Conservation (phyloP, 257 asterid species). For the Solanum chiquidenum region DNA sequence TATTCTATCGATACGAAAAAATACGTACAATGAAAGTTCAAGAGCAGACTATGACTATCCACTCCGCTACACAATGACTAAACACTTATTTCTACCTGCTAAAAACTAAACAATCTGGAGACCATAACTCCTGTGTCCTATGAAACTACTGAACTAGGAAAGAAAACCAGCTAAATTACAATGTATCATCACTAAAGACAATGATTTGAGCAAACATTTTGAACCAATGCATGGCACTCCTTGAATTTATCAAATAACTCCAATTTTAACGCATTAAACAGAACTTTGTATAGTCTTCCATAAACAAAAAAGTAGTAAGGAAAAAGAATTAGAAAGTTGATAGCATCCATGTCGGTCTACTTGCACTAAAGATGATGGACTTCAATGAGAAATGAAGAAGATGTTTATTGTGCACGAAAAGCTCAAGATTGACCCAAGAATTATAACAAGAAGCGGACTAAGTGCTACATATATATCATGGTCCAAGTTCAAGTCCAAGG, state of each 20-base stretch:
- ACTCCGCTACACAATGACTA: not conserved
- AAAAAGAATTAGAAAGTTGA: not conserved
- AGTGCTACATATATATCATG: not conserved
- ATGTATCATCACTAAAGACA: not conserved
- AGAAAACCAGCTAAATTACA: not conserved
- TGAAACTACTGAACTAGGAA: not conserved
- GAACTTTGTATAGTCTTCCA: not conserved
- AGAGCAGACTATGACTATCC: not conserved
- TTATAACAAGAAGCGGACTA: not conserved
- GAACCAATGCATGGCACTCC: not conserved
- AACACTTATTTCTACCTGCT: not conserved
- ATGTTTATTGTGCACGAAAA: not conserved
- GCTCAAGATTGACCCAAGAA: not conserved
- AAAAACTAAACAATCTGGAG: not conserved
- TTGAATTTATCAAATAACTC: not conserved
- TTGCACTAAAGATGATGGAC: not conserved
- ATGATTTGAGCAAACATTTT: not conserved
- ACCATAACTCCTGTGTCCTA: not conserved
- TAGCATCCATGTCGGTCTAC: not conserved
- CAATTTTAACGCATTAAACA: not conserved
- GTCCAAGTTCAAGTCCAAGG: not conserved
- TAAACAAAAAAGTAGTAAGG: not conserved
- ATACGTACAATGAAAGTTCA: not conserved
- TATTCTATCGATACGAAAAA: not conserved
- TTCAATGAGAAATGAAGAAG: not conserved